Conservation (phyloP, 352 stramenopile genomes). For the Phytophthora sansomeana region DNA sequence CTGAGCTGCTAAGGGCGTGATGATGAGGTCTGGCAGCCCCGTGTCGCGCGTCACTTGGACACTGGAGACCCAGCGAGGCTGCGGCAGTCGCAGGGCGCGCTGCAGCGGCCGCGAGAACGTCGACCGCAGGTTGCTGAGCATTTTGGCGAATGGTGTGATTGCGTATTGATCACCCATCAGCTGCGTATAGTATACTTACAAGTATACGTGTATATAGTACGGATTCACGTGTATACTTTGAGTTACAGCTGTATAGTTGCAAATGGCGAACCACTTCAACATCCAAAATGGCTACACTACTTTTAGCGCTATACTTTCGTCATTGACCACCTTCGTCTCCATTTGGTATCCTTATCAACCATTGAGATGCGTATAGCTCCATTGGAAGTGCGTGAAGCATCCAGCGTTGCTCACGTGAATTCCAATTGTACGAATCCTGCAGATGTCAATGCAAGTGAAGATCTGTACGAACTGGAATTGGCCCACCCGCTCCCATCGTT, state of each 20-base stretch:
- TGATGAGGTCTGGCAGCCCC: conserved; percentile 67
- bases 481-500: conserved; percentile 18
- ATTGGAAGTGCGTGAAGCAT: neutral
- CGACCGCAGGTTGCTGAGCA: conserved; percentile 36
- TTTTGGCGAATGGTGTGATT: conserved; percentile 6
- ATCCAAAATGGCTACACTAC: conserved; percentile 6
- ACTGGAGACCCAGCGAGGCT: conserved; percentile 40
- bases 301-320: conserved; percentile 1
- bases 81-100: conserved; percentile 17
- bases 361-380: conserved; percentile 16
- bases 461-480: conserved; percentile 29
- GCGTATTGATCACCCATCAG: neutral
- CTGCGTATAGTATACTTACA: neutral
- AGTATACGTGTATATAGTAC: neutral
- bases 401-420: too few relatives aligned
- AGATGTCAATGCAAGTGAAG: neutral
- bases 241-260: neutral
- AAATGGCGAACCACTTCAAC: neutral
- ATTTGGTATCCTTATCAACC: too few relatives aligned
- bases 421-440: neutral
- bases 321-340: neutral
- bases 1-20: conserved; percentile 70
- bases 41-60: conserved; percentile 54
- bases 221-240: neutral
- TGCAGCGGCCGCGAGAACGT: conserved; percentile 30